Conservation (phyloP, 2,329 filamentous ascomycete species). For the Tolypocladium tundrense region DNA sequence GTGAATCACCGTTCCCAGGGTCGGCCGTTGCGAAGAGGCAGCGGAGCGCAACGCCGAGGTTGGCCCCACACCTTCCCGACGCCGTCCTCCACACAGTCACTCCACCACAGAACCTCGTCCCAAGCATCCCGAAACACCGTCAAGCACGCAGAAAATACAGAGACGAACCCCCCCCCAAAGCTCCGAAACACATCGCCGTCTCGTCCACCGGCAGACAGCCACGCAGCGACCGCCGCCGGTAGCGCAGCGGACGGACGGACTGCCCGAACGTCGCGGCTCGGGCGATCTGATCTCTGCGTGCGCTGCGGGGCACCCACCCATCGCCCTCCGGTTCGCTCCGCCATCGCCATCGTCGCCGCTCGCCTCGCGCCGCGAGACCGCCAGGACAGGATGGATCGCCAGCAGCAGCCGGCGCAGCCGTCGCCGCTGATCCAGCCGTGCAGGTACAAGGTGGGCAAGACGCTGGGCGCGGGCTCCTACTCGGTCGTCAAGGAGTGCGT, state of each 20-base stretch:
- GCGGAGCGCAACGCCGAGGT: neutral
- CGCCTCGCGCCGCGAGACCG: neutral
- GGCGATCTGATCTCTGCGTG: neutral
- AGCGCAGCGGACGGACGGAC: neutral
- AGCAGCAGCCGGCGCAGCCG: slow-evolving; percentile 8
- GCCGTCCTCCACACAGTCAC: neutral
- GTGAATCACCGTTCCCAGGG: neutral
- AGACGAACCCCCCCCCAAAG: neutral
- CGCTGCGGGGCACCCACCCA: neutral
- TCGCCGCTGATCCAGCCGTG: slow-evolving; percentile 77
- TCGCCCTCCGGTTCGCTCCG: neutral
- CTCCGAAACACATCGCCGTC: neutral
- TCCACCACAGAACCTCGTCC: neutral
- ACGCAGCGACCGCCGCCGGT: neutral
- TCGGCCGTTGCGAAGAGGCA: neutral
- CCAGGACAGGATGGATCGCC: neutral
- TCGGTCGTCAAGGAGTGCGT: slow-evolving; percentile 98
- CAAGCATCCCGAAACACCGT: neutral
- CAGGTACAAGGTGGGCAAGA: slow-evolving; percentile 98
- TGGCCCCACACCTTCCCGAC: neutral
- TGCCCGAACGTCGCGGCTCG: neutral
- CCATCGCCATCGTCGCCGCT: neutral
- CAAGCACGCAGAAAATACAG: neutral
- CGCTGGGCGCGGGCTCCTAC: slow-evolving; percentile 90
- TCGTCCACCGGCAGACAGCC: neutral